Percentiles rank a stretch among this genome's conserved stretches.
These are phyloP conservation scores for Sphaerostilbella broomeana DNA, from an alignment of 2,329 filamentous ascomycete species.

Conservation along the genomic window DNA sequence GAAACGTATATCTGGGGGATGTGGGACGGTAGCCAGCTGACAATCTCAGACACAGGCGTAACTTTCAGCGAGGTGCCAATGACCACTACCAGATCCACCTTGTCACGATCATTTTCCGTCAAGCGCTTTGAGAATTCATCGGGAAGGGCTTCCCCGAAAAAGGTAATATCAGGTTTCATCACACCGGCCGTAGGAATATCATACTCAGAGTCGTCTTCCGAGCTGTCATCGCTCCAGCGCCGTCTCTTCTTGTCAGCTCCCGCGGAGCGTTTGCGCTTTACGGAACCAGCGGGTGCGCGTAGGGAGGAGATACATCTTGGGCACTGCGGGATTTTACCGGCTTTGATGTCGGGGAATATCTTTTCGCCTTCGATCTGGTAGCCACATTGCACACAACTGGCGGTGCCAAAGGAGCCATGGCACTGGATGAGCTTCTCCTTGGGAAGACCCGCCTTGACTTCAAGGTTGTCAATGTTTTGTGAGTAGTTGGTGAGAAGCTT, in stretches of 20 bases:
- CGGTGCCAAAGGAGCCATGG: slow-evolving; percentile 91
- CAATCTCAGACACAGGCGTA: slow-evolving; percentile 87
- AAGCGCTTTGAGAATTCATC: slow-evolving; percentile 76
- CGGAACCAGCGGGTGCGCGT: slow-evolving; percentile 20
- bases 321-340: slow-evolving; percentile 71
- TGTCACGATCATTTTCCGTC: slow-evolving; percentile 70
- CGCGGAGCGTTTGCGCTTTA: slow-evolving; percentile 33
- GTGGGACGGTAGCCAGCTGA: slow-evolving; percentile 67
- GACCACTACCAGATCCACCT: slow-evolving; percentile 84
- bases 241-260: slow-evolving; percentile 37
- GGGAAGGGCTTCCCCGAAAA: slow-evolving; percentile 89
- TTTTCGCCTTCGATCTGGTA: slow-evolving; percentile 65
- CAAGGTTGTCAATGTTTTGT: slow-evolving; percentile 97
- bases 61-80: slow-evolving; percentile 97
- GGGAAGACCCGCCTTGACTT: slow-evolving; percentile 75
- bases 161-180: slow-evolving; percentile 97
- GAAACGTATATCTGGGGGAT: slow-evolving; percentile 90
- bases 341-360: slow-evolving; percentile 74
- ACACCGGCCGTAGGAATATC: slow-evolving; percentile 63
- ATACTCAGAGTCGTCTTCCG: slow-evolving; percentile 41
- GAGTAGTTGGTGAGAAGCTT: slow-evolving; percentile 97
- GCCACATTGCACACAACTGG: slow-evolving; percentile 77
- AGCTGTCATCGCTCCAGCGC: slow-evolving; percentile 33
- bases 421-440: slow-evolving; percentile 86
- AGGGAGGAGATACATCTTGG: slow-evolving; percentile 58